phyloP scores from a whole-genome alignment of 495 filamentous ascomycete genomes.

The Aspergillus avenaceus region DNA sequence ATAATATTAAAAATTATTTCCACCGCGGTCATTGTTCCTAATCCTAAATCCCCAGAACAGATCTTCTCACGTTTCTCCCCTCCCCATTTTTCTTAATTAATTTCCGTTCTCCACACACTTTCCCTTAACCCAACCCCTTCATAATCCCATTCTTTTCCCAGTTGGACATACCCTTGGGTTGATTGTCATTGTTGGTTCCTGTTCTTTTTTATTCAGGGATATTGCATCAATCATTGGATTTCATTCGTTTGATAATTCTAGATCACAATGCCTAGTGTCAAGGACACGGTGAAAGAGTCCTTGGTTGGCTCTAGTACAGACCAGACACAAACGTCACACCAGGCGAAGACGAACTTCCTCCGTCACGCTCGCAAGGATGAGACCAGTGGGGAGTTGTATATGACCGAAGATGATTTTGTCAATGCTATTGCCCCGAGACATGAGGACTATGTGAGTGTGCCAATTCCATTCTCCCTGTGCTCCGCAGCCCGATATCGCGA shows the following conservation, averaged over 20 bases:
- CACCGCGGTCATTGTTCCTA: neutral
- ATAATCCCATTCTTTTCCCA: slow-evolving; percentile 7
- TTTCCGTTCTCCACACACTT: slow-evolving; percentile 18
- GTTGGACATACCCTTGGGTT: slow-evolving; percentile 1
- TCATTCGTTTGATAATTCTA: slow-evolving; percentile 13
- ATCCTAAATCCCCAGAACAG: neutral
- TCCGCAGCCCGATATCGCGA: neutral
- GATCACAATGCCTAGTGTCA: slow-evolving; percentile 51
- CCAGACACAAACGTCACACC: slow-evolving; percentile 59
- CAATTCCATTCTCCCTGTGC: neutral
- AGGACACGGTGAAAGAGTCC: slow-evolving; percentile 71
- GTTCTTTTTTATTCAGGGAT: slow-evolving; percentile 2
- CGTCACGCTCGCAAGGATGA: slow-evolving; percentile 73
- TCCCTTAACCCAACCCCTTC: slow-evolving; percentile 17
- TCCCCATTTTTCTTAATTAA: slow-evolving; percentile 10
- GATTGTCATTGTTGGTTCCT: slow-evolving; percentile 1
- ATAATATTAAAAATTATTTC: neutral
- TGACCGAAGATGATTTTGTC: slow-evolving; percentile 82
- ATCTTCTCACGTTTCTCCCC: slow-evolving; percentile 4
- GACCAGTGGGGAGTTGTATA: slow-evolving; percentile 68
- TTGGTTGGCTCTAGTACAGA: slow-evolving; percentile 61
- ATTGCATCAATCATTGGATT: slow-evolving; percentile 6
- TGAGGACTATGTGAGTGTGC: slow-evolving; percentile 80
- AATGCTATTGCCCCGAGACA: slow-evolving; percentile 80
- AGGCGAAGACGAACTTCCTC: slow-evolving; percentile 68